Evolutionary conservation across 164 flowering plant species (phyloP), one percentile per base, ranked within the genome.

Genomic region (Vitis rotundifolia): DNA sequence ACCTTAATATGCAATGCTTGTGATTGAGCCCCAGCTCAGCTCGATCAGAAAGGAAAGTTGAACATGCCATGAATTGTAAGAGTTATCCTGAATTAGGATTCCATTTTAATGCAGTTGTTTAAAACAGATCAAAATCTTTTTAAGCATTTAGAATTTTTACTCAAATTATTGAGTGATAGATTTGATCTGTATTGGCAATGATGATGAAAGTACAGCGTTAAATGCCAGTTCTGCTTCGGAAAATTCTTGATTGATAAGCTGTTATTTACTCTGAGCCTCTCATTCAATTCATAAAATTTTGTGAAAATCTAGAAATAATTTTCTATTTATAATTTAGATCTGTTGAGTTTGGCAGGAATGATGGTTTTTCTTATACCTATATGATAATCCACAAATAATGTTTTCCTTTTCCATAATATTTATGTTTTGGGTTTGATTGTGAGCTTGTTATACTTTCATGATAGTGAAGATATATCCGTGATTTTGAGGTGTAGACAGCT

Each of bases 131-230:
- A 6, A 59, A 37, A 18, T 61, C 15, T 61, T 31, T 1, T 28
- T 1, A 29, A 29, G 56, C 14, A 2, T 4, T n/a, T 64, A 10
- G n/a, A 16, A 8, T 5, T 73, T 52, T 68, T 19, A 47, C 49
- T 54, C 16, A 10, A 22, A 9, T 50, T 51, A 3, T 9, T 11
- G 56, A 12, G 14, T 13, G 7, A 67, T 57, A 59, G 0, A 14
- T 8, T 13, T 49, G 22, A 19, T 7, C 13, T 15, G 4, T 7
- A 9, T 69, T 52, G 85, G 94, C 94, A 5, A 68, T 82, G 97
- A 93, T 68, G 98, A 91, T 72, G 49, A 19, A 51, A 9, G 47
- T 22, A 71, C 89, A 87, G 93, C 92, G 86, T 83, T 68, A 69
- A 78, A 88, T 78, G 98, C 93, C 98, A 31, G 44, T 31, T 31